Conservation (phyloP, 306 rosid species). For the Pachyrhizus erosus region DNA sequence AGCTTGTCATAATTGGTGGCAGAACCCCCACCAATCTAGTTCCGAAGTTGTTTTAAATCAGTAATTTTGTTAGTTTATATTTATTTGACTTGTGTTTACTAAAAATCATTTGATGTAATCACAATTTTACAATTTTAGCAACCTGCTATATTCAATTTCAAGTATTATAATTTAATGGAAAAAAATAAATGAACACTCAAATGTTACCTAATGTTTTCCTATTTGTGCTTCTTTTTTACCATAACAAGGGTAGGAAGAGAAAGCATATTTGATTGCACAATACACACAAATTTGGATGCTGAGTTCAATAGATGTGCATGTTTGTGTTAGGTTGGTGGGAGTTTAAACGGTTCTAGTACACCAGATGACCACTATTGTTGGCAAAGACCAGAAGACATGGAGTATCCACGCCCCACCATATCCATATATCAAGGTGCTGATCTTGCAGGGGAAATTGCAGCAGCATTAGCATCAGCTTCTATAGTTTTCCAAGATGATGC, state of each 20-base stretch:
- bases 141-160: no score
- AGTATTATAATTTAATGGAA: no score
- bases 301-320: not conserved
- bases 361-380: constrained; percentile 72
- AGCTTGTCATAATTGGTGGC: constrained; percentile 73
- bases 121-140: no score
- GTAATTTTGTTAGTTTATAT: no score
- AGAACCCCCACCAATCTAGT: no score
- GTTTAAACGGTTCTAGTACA: constrained; percentile 43
- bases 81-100: no score
- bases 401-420: constrained; percentile 48
- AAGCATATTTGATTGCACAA: not conserved
- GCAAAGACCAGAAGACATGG: constrained; percentile 75
- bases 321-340: constrained; percentile 59
- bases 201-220: not conserved
- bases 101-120: no score
- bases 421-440: constrained; percentile 55
- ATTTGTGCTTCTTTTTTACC: not conserved
- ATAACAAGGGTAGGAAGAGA: not conserved
- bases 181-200: no score
- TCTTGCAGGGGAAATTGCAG: constrained; percentile 73
- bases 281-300: not conserved
- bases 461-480: constrained; percentile 75
- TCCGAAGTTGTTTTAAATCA: no score
- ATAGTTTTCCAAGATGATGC: constrained; percentile 63